These are phyloP conservation scores for Pseudoscleropodium purum DNA, from an alignment of 225 moss, liverwort and hornwort genomes.

Conservation along the genomic window DNA sequence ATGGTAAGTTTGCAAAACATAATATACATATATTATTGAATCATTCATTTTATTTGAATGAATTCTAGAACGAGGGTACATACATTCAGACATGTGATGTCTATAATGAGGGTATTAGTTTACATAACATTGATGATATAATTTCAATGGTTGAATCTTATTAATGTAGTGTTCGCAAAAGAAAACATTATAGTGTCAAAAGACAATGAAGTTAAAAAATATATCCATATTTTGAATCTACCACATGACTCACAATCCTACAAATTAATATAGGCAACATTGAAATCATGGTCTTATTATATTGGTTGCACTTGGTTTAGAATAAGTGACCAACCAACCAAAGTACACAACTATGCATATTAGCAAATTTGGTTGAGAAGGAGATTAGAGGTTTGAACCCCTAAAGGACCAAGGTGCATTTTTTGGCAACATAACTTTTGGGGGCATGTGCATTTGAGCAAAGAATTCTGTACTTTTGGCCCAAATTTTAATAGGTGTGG, in stretches of 20 bases:
- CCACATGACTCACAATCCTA: too few relatives aligned
- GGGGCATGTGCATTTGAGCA: too few relatives aligned
- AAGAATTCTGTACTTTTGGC: too few relatives aligned
- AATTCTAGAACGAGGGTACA: background rate
- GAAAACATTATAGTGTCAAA: background rate
- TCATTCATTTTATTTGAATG: background rate
- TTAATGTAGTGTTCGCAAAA: too few relatives aligned
- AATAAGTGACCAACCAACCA: background rate
- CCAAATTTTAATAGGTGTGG: too few relatives aligned
- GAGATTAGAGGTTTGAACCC: too few relatives aligned
- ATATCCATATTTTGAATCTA: too few relatives aligned
- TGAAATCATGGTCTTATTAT: background rate
- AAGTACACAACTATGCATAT: background rate
- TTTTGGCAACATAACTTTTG: too few relatives aligned
- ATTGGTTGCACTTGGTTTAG: fast-evolving
- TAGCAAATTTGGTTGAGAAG: background rate
- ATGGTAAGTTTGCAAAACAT: background rate
- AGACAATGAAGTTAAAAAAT: too few relatives aligned
- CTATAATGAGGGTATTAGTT: background rate
- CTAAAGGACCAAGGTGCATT: too few relatives aligned
- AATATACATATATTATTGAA: background rate
- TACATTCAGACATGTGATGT: background rate
- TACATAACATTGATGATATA: too few relatives aligned
- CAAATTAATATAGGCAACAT: background rate
- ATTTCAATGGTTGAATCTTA: too few relatives aligned